phyloP scores from a whole-genome alignment of 2,329 filamentous ascomycete genomes.

The Tolypocladium ophioglossoides region DNA sequence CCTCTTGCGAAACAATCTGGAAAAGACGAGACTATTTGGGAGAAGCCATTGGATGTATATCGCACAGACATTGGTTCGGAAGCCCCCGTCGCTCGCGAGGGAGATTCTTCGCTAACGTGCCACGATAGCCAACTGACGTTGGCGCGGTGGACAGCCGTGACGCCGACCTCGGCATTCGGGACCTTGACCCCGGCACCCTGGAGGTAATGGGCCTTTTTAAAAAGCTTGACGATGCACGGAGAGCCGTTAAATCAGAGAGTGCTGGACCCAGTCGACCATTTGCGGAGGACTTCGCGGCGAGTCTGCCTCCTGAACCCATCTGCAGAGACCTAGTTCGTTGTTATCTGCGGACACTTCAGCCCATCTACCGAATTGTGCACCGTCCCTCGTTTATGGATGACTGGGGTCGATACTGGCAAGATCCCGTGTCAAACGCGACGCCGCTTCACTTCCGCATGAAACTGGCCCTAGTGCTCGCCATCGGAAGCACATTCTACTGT shows the following conservation, averaged over 20 bases:
- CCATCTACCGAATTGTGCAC: background rate
- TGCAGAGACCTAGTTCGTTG: background rate
- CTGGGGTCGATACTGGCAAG: background rate
- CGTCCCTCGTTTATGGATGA: background rate
- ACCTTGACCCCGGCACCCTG: background rate
- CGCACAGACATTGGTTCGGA: background rate
- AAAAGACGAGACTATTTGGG: background rate
- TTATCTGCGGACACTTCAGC: background rate
- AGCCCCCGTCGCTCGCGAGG: background rate
- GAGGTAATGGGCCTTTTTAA: background rate
- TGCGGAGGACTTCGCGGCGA: background rate
- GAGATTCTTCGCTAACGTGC: background rate
- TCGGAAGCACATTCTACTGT: background rate
- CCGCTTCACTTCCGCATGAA: background rate
- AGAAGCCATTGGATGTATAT: background rate
- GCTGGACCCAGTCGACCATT: background rate
- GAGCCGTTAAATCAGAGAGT: background rate
- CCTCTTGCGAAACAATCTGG: background rate
- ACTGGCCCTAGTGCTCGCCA: background rate
- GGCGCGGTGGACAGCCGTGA: background rate
- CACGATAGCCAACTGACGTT: background rate
- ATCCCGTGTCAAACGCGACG: background rate
- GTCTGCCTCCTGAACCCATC: background rate
- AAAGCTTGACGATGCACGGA: background rate
- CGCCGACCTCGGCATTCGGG: background rate